Conservation (phyloP, 495 filamentous ascomycete species). For the Daldinia bambusicola region DNA sequence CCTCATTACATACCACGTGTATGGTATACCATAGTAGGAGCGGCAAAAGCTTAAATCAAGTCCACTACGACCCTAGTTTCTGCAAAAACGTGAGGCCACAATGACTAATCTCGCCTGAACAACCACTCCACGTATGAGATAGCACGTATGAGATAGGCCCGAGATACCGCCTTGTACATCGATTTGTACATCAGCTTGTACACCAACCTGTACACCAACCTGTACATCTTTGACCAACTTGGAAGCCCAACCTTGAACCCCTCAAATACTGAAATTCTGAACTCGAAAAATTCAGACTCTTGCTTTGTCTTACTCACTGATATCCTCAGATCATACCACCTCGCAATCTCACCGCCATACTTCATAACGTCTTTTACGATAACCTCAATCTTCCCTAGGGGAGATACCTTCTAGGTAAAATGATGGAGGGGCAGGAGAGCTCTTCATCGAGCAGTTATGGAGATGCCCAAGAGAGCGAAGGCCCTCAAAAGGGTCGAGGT, state of each 20-base stretch:
- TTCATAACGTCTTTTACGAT: background rate
- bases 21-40: constrained; percentile 1
- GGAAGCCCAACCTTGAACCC: constrained; percentile 19
- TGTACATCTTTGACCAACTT: constrained; percentile 7
- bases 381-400: background rate
- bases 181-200: too few species aligned
- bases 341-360: constrained; percentile 7
- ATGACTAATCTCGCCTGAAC: constrained; percentile 31
- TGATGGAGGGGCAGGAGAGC: constrained; percentile 27
- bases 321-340: constrained; percentile 10
- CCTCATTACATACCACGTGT: too few species aligned
- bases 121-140: constrained; percentile 10
- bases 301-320: background rate
- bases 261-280: background rate
- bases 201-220: too few species aligned
- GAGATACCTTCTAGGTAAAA: constrained; percentile 16
- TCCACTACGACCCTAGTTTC: background rate
- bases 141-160: background rate
- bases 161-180: too few species aligned
- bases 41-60: constrained; percentile 22
- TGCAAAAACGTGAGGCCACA: constrained; percentile 30
- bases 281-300: constrained; percentile 4
- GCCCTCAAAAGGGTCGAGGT: constrained; percentile 16
- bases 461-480: constrained; percentile 23
- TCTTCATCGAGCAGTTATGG: constrained; percentile 39